These are phyloP conservation scores for Micractinium conductrix DNA, from an alignment of 139 green algal genomes.

Conservation along the genomic window DNA sequence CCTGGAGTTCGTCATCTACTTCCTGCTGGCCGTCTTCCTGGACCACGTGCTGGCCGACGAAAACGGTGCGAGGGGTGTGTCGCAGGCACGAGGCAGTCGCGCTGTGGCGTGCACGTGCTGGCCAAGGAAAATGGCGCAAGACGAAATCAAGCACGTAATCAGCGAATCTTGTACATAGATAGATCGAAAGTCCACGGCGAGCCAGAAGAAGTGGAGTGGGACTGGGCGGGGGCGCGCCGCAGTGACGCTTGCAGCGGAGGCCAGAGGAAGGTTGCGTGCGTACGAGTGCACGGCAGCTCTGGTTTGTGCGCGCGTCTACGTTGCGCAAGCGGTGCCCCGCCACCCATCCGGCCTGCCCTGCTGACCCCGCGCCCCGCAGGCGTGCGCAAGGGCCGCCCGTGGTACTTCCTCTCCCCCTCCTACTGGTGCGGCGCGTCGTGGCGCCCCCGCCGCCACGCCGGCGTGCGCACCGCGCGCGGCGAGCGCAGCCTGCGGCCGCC, in stretches of 20 bases:
- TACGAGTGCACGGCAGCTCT: neutral
- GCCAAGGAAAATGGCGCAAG: neutral
- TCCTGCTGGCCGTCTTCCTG: conserved; percentile 87
- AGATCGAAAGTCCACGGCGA: no score
- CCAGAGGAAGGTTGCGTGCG: neutral
- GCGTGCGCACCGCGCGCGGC: no score
- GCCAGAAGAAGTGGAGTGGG: no score
- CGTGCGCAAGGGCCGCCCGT: conserved; percentile 27
- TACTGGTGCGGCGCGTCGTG: conserved; percentile 10
- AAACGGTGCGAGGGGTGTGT: conserved; percentile 39
- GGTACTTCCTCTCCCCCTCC: conserved; percentile 19
- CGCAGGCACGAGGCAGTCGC: neutral
- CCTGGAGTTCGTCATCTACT: conserved; percentile 67
- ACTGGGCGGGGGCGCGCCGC: neutral
- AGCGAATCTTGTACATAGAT: no score
- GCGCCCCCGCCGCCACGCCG: no score
- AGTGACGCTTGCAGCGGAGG: neutral
- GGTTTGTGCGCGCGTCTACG: neutral
- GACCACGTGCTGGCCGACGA: conserved; percentile 93
- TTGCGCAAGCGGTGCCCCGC: neutral
- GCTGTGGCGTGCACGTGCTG: neutral
- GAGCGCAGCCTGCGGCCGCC: conserved; percentile 4
- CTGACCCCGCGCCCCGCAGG: neutral
- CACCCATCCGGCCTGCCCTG: neutral
- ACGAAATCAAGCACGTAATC: neutral